These are phyloP conservation scores for Globisporangium barbulae DNA, from an alignment of 352 stramenopile species.

Conservation along the genomic window DNA sequence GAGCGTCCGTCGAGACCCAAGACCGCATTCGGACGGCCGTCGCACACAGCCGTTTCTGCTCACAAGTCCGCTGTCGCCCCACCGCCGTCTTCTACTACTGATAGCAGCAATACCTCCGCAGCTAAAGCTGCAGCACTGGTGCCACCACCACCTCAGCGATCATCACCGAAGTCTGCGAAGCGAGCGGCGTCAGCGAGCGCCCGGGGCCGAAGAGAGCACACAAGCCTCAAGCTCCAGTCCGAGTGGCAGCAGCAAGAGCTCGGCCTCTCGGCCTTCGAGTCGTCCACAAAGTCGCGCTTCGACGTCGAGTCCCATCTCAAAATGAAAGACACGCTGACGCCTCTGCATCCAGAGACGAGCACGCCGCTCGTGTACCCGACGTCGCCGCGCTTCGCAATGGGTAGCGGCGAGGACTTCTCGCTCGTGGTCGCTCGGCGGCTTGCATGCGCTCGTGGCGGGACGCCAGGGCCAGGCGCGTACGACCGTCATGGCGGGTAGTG, in stretches of 20 bases:
- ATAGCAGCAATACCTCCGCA: background rate
- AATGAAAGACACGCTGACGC: background rate
- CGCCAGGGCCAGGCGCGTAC: conserved; percentile 36
- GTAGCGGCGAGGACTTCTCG: conserved; percentile 37
- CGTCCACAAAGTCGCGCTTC: conserved; percentile 31
- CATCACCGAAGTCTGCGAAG: background rate
- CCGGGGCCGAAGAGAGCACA: background rate
- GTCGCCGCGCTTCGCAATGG: conserved; percentile 24
- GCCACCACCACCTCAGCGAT: background rate
- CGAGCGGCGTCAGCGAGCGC: conserved; percentile 6
- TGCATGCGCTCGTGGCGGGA: conserved; percentile 19
- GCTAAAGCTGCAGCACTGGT: background rate
- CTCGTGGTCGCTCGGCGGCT: conserved; percentile 28
- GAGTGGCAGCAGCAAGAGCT: background rate
- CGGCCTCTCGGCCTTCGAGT: conserved; percentile 25
- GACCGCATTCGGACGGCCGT: conserved; percentile 25
- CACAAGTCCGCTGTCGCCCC: conserved; percentile 1
- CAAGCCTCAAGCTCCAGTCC: background rate
- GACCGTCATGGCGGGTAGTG: conserved; percentile 28
- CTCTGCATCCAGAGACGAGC: conserved; percentile 30
- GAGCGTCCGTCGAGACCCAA: conserved; percentile 18
- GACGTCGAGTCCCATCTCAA: background rate
- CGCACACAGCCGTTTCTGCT: conserved; percentile 8
- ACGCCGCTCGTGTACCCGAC: conserved; percentile 13
- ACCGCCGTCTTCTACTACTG: background rate